phyloP scores from a whole-genome alignment of 2,329 filamentous ascomycete genomes.

The Drechslera avenae region DNA sequence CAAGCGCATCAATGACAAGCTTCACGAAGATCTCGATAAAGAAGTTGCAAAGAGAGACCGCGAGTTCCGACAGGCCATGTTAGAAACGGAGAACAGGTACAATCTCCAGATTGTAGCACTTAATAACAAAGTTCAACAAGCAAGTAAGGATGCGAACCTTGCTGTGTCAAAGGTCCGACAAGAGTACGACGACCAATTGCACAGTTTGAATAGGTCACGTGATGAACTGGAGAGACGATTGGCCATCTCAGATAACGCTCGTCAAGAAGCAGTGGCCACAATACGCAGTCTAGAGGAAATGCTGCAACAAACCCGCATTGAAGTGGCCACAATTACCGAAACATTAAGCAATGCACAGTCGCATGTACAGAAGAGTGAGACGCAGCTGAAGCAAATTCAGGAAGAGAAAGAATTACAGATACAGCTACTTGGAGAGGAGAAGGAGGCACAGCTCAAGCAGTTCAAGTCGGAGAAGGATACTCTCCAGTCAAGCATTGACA shows the following conservation, averaged over 20 bases:
- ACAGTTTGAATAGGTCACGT: slow-evolving; percentile 29
- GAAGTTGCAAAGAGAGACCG: slow-evolving; percentile 61
- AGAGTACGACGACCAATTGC: slow-evolving; percentile 43
- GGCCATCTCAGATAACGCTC: slow-evolving; percentile 30
- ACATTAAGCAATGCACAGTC: slow-evolving; percentile 32
- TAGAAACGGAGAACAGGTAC: slow-evolving; percentile 56
- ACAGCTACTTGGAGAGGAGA: slow-evolving; percentile 17
- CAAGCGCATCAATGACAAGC: slow-evolving; percentile 70
- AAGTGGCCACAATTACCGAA: slow-evolving; percentile 31
- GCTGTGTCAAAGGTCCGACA: slow-evolving; percentile 38
- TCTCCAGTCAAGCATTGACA: slow-evolving; percentile 23
- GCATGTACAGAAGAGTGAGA: slow-evolving; percentile 30
- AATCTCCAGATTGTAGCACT: slow-evolving; percentile 48
- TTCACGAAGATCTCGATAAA: slow-evolving; percentile 72
- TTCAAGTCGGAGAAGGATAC: slow-evolving; percentile 10
- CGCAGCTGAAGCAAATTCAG: slow-evolving; percentile 45
- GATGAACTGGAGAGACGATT: slow-evolving; percentile 37
- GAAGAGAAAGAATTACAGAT: slow-evolving; percentile 34
- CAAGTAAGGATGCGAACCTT: slow-evolving; percentile 33
- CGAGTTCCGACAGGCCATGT: slow-evolving; percentile 37
- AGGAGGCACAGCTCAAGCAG: background rate
- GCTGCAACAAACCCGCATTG: slow-evolving; percentile 31
- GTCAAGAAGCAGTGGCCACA: slow-evolving; percentile 34
- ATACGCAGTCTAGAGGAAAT: slow-evolving; percentile 34
- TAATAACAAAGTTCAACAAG: slow-evolving; percentile 45